Evolutionary conservation across 164 flowering plant species (phyloP), one percentile per base, ranked within the genome.

Genomic region (Sextonia rubra): DNA sequence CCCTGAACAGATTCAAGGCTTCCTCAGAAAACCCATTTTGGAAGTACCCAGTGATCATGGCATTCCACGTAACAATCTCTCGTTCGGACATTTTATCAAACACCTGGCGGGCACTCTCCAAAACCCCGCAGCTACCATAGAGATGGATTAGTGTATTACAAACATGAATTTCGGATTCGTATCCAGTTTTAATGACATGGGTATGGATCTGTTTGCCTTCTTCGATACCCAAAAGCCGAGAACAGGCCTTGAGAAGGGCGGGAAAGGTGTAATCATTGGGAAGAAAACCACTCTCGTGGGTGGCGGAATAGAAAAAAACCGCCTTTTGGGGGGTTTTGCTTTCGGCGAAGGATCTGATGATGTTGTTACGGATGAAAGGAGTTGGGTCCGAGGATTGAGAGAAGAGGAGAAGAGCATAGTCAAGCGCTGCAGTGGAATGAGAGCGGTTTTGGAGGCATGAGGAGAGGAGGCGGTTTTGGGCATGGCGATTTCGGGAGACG

Each of bases 131-230:
- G 0, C 75, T 25, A 0, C 88, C 80, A 70, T 90, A 86, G 29
- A 87, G 30, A 27, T 88, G 91, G 49, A 87, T 79, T 52, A 87
- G 84, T 7, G 86, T 78, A 47, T 90, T 90, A 83, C 24, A 76
- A 71, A 89, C 79, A 52, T 72, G 75, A 25, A 68, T 44, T 44
- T 68, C 79, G 23, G 76, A 71, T 27, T 60, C 37, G 18, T 24
- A 74, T 25, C 72, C 79, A 9, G 55, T 37, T 72, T 68, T 76
- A 12, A 72, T 24, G 12, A 72, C 75, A 52, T 76, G 79, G 69
- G 68, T 29, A 30, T 76, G 79, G 9, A 68, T 62, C 68, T 72
- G 75, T 12, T 61, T 68, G 27, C 78, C 78, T 72, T 66, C 68
- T 61, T 71, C 64, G 2, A 72, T 32, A 1, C 63, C 71, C 24